Evolutionary conservation across 2,329 filamentous ascomycete genomes (phyloP).

Genomic region (Pseudogymnoascus sp.): DNA sequence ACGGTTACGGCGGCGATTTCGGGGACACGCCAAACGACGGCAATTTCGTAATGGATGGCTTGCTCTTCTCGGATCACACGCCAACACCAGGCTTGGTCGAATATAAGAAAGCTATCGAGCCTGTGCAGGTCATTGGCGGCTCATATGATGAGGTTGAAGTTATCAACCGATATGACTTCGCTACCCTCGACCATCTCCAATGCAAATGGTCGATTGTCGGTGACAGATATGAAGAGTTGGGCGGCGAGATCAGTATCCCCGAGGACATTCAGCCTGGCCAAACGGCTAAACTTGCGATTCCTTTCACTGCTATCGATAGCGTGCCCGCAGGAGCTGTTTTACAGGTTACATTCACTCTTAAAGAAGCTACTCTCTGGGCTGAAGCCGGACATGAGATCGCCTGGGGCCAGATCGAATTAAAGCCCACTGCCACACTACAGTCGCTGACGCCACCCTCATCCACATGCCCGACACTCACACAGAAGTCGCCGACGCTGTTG

Average conservation of each 20-base stretch:
- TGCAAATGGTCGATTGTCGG: constrained; percentile 39
- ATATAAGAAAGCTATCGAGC: constrained; percentile 35
- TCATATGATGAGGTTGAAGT: constrained; percentile 21
- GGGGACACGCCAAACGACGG: constrained; percentile 37
- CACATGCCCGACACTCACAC: constrained; percentile 20
- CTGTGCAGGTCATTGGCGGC: constrained; percentile 28
- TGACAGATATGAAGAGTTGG: constrained; percentile 31
- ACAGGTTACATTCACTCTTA: constrained; percentile 39
- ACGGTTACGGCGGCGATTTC: constrained; percentile 39
- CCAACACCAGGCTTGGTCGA: constrained; percentile 35
- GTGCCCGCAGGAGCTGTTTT: constrained; percentile 37
- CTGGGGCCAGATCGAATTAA: constrained; percentile 37
- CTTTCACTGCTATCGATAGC: constrained; percentile 10
- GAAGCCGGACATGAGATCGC: constrained; percentile 43
- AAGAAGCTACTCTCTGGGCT: constrained; percentile 42
- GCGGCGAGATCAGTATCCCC: constrained; percentile 15
- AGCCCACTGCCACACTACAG: constrained; percentile 18
- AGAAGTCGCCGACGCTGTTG: constrained; percentile 21
- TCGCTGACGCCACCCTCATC: constrained; percentile 10
- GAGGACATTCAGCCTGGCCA: constrained; percentile 31
- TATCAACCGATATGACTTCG: constrained; percentile 44
- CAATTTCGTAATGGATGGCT: constrained; percentile 37
- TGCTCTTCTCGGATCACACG: constrained; percentile 34
- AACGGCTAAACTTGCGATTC: constrained; percentile 14
- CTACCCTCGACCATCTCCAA: constrained; percentile 41